Percentiles rank a stretch among this genome's conserved stretches.
Evolutionary conservation across 2,329 filamentous ascomycete species (phyloP).

Genomic region (Colletotrichum tofieldiae): DNA sequence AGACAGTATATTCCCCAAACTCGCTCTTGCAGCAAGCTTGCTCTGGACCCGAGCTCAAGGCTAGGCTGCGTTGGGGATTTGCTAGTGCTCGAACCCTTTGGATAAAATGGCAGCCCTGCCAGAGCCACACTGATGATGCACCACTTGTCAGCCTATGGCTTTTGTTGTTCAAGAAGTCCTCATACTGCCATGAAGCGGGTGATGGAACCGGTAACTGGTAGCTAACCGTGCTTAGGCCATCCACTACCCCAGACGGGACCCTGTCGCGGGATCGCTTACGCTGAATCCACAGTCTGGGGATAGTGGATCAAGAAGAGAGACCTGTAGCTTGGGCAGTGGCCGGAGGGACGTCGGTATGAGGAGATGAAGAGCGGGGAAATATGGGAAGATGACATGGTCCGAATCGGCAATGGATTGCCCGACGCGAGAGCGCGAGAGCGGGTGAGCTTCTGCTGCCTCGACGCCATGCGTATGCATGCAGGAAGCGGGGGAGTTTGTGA

Average conservation of each 20-base stretch:
- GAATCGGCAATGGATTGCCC: constrained; percentile 9
- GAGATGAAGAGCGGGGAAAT: constrained; percentile 5
- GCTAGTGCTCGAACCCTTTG: constrained; percentile 13
- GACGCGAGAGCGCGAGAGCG: background rate
- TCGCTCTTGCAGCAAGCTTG: constrained; percentile 15
- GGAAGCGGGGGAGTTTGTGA: constrained; percentile 15
- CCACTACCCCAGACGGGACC: constrained; percentile 29
- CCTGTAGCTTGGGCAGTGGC: constrained; percentile 11
- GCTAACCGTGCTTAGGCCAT: background rate
- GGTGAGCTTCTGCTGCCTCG: background rate
- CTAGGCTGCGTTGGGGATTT: constrained; percentile 1
- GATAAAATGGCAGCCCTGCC: background rate
- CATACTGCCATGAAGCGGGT: background rate
- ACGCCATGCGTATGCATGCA: constrained; percentile 9
- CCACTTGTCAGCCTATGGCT: background rate
- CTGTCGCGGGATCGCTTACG: background rate
- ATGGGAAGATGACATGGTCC: background rate
- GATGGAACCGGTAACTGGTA: background rate
- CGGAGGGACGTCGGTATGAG: background rate
- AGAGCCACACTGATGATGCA: background rate
- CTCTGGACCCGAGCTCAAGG: background rate
- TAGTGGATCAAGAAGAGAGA: constrained; percentile 14
- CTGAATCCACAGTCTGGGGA: constrained; percentile 21
- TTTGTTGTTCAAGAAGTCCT: too few species aligned
- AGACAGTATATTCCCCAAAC: constrained; percentile 13